phyloP scores from a whole-genome alignment of 2,329 filamentous ascomycete species.

The Stagonosporopsis rhizophila region DNA sequence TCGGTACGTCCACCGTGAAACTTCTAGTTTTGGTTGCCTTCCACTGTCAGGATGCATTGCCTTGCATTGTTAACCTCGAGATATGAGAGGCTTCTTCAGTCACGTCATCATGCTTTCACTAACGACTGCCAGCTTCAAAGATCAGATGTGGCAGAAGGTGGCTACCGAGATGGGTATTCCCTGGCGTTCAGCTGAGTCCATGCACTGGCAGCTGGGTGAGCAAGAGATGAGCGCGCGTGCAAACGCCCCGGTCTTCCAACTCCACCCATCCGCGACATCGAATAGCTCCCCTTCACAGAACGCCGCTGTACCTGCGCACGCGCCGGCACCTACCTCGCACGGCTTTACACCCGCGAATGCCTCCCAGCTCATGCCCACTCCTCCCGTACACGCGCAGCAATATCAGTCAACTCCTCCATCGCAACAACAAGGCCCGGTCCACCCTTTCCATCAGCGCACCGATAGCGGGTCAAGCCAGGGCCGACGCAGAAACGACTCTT shows the following conservation, averaged over 20 bases:
- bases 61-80: neutral
- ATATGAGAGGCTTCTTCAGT: neutral
- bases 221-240: constrained; percentile 92
- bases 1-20: constrained; percentile 65
- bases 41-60: neutral
- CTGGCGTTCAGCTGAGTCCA: constrained; percentile 94
- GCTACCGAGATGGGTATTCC: constrained; percentile 94
- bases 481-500: constrained; percentile 43
- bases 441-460: constrained; percentile 44
- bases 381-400: constrained; percentile 33
- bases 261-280: constrained; percentile 48
- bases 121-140: constrained; percentile 75
- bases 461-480: constrained; percentile 44
- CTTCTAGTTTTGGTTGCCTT: neutral
- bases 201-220: constrained; percentile 97
- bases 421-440: constrained; percentile 34
- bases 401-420: constrained; percentile 36
- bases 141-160: constrained; percentile 97
- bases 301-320: constrained; percentile 33
- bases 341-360: constrained; percentile 51
- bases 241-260: constrained; percentile 83
- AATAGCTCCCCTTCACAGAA: constrained; percentile 41
- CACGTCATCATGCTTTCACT: constrained; percentile 22
- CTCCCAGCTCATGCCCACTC: constrained; percentile 43
- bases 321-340: constrained; percentile 36